Conservation (phyloP, 441 rosid species). For the Kokia cookei region DNA sequence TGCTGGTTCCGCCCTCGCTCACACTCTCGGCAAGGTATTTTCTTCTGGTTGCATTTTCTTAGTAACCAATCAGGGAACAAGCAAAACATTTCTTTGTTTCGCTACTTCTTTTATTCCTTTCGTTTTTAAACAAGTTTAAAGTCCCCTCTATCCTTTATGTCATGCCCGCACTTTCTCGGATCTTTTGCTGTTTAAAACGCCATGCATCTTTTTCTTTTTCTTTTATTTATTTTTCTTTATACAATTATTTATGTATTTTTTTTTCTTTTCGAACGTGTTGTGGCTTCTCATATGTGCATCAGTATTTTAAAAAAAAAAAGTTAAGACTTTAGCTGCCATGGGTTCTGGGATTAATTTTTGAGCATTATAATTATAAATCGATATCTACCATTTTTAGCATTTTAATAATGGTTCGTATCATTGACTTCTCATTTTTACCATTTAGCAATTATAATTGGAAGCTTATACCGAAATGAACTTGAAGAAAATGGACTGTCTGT, state of each 20-base stretch:
- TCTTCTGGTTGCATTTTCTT: neutral
- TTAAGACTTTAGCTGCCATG: neutral
- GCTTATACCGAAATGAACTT: neutral
- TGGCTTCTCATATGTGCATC: neutral
- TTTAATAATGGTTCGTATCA: neutral
- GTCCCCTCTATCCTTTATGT: neutral
- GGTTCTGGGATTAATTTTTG: neutral
- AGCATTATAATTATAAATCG: neutral
- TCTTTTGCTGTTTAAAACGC: neutral
- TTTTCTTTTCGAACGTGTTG: neutral
- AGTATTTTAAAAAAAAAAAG: neutral
- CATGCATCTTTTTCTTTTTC: neutral
- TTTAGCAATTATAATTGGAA: neutral
- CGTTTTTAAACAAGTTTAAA: neutral
- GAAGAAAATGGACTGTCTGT: neutral
- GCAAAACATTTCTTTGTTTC: neutral
- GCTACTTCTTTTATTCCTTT: neutral
- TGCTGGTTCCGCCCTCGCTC: constrained; percentile 81
- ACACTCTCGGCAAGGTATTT: constrained; percentile 70
- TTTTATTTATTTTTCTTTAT: neutral
- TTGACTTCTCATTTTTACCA: too few relatives aligned
- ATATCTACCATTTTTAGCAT: neutral
- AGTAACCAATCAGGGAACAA: neutral
- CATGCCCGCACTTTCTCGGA: neutral
- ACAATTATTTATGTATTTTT: neutral